Evolutionary conservation across 2,329 filamentous ascomycete genomes (phyloP).

Genomic region (Calonectria fujianensis): DNA sequence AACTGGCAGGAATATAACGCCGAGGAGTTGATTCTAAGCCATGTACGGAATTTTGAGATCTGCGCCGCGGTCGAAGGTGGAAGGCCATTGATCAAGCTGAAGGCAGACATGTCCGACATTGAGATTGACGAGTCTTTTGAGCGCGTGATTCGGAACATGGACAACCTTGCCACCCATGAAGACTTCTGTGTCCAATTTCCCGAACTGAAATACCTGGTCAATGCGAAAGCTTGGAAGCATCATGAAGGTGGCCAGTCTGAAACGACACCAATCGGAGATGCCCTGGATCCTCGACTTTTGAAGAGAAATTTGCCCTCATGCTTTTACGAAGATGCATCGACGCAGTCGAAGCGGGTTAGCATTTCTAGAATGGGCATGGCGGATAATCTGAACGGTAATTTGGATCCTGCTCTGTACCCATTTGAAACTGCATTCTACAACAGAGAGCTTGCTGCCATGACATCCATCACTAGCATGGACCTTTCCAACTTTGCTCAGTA

Average conservation of each 20-base stretch:
- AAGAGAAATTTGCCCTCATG: not conserved
- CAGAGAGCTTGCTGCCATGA: not conserved
- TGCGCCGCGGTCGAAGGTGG: not conserved
- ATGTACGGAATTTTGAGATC: not conserved
- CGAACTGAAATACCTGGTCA: not conserved
- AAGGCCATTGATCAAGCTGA: not conserved
- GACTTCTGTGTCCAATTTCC: not conserved
- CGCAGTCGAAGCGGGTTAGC: not conserved
- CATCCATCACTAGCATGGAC: not conserved
- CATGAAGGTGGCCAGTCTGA: not conserved
- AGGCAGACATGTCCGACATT: not conserved
- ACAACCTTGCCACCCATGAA: not conserved
- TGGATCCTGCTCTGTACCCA: not conserved
- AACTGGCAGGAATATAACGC: constrained; percentile 13
- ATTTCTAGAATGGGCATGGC: not conserved
- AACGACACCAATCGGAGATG: no score
- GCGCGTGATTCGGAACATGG: not conserved
- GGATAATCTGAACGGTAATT: no score
- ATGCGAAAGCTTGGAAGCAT: no score
- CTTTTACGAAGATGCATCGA: not conserved
- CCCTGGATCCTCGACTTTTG: not conserved
- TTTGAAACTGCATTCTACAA: not conserved
- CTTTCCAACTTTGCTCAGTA: not conserved
- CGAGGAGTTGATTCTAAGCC: not conserved
- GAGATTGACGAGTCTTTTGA: not conserved